These are phyloP conservation scores for Dothistroma pini DNA, from an alignment of 2,329 filamentous ascomycete genomes.

Conservation along the genomic window DNA sequence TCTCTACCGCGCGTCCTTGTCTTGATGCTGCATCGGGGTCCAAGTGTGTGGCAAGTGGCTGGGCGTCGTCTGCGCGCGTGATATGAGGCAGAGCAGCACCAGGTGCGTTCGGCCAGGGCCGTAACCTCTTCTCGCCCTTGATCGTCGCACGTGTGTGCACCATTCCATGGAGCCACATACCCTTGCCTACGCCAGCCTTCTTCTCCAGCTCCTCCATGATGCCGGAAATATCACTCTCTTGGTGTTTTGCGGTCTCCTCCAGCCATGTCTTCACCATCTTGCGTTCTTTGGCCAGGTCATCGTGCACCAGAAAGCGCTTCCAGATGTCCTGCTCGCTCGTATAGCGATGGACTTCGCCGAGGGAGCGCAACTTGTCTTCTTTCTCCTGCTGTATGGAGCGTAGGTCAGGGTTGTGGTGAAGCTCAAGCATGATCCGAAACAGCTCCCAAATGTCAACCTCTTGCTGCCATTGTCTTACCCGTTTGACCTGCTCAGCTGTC, in stretches of 20 bases:
- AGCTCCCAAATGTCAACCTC: conserved; percentile 92
- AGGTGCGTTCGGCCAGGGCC: conserved; percentile 48
- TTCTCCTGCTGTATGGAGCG: conserved; percentile 34
- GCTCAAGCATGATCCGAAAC: conserved; percentile 63
- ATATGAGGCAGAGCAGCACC: conserved; percentile 51
- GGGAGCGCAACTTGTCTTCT: conserved; percentile 31
- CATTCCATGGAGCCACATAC: conserved; percentile 84
- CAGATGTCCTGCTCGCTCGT: conserved; percentile 61
- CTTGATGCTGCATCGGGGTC: conserved; percentile 87
- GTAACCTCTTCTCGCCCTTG: conserved; percentile 81
- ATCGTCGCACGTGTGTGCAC: conserved; percentile 86
- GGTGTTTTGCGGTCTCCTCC: conserved; percentile 67
- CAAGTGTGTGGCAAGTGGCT: conserved; percentile 74
- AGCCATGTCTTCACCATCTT: conserved; percentile 81
- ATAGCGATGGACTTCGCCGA: conserved; percentile 45
- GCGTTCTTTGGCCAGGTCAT: conserved; percentile 72
- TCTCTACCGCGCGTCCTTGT: conserved; percentile 71
- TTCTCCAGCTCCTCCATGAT: conserved; percentile 64
- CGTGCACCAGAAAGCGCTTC: conserved; percentile 69
- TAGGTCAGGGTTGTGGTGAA: conserved; percentile 56
- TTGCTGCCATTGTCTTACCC: conserved; percentile 66
- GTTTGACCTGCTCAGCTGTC: conserved; percentile 42
- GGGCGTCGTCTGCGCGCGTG: conserved; percentile 49
- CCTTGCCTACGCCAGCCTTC: conserved; percentile 68
- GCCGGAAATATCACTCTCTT: conserved; percentile 67